These are phyloP conservation scores for Evansstolkia leycettana DNA, from an alignment of 495 filamentous ascomycete species.

Conservation along the genomic window DNA sequence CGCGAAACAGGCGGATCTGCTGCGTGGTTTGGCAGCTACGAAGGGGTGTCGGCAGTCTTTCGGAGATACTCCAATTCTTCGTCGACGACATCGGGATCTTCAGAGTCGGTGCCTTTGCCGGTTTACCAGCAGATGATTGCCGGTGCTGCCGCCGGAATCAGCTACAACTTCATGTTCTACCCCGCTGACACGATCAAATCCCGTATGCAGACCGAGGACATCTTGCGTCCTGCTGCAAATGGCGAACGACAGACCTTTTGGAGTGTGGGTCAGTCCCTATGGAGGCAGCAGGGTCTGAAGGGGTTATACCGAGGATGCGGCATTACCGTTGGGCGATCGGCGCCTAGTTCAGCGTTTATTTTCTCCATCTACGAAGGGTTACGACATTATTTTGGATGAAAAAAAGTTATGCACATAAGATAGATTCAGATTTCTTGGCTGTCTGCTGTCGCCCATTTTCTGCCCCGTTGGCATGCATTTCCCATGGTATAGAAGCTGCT, in stretches of 20 bases:
- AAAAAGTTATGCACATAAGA: not conserved
- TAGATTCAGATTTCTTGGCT: conserved; percentile 6
- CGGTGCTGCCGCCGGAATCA: conserved; percentile 84
- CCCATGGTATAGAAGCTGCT: too few species aligned
- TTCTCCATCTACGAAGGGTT: conserved; percentile 86
- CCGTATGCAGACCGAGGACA: conserved; percentile 82
- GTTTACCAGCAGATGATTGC: conserved; percentile 76
- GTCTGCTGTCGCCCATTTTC: not conserved
- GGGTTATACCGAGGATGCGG: conserved; percentile 91
- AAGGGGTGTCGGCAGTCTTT: conserved; percentile 62
- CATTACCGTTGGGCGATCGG: conserved; percentile 76
- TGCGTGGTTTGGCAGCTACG: conserved; percentile 93
- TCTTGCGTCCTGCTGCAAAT: conserved; percentile 24
- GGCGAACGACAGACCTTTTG: conserved; percentile 49
- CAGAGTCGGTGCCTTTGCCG: conserved; percentile 11
- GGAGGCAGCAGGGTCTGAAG: conserved; percentile 66
- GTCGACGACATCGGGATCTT: conserved; percentile 1
- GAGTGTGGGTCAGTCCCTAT: conserved; percentile 54
- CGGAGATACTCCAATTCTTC: conserved; percentile 22
- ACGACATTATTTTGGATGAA: conserved; percentile 48
- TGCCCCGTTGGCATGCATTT: not conserved
- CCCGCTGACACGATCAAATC: conserved; percentile 96
- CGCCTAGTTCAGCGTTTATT: conserved; percentile 93
- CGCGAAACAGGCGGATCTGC: conserved; percentile 87
- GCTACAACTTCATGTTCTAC: conserved; percentile 93